These are phyloP conservation scores for Nannochloropsis oceanica DNA, from an alignment of 108 stramenopile species.

Conservation along the genomic window DNA sequence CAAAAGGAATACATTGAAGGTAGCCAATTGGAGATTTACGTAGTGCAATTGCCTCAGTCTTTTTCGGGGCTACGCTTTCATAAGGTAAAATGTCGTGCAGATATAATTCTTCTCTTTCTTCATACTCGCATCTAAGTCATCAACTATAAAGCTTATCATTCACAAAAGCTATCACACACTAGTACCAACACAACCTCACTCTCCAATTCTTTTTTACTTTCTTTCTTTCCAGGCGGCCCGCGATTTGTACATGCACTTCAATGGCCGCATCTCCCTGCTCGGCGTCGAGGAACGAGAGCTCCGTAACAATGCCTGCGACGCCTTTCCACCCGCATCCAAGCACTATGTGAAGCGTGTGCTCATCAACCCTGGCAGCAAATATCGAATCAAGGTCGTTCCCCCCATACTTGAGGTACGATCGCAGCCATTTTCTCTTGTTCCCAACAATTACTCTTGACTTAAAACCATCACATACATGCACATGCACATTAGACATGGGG, in stretches of 20 bases:
- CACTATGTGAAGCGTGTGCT: background rate
- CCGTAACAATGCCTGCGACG: background rate
- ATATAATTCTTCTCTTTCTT: background rate
- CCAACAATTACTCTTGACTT: background rate
- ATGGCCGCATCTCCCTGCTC: background rate
- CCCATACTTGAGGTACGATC: background rate
- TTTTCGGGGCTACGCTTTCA: background rate
- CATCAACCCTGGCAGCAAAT: background rate
- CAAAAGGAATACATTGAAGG: background rate
- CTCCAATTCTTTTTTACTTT: too few relatives aligned
- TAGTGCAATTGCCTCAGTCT: background rate
- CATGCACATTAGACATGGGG: background rate
- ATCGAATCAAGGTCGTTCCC: background rate
- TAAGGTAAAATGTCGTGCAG: background rate
- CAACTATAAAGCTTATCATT: too few relatives aligned
- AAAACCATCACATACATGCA: background rate
- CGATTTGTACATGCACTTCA: background rate
- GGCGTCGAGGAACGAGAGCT: background rate
- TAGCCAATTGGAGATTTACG: background rate
- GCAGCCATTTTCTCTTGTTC: background rate
- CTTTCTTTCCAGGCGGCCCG: background rate
- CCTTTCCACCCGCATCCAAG: background rate
- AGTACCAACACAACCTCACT: too few relatives aligned
- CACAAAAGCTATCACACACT: too few relatives aligned
- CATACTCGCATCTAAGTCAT: too few relatives aligned